phyloP scores from a whole-genome alignment of 2,329 filamentous ascomycete genomes.

The Ascochyta clinopodiicola region DNA sequence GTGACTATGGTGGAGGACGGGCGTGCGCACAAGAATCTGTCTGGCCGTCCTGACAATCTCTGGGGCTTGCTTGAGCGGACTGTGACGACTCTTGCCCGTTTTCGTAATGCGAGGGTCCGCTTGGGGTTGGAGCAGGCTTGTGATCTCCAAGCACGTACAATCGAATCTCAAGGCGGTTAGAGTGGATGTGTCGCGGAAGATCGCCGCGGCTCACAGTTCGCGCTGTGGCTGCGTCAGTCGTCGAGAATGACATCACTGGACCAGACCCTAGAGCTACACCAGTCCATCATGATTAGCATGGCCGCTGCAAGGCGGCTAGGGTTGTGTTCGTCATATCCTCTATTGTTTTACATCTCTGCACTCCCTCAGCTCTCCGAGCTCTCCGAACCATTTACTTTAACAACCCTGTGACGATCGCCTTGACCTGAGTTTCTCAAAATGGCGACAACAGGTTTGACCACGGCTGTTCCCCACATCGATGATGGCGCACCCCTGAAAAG shows the following conservation, averaged over 20 bases:
- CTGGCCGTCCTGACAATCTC: not conserved
- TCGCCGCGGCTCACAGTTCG: conserved; percentile 18
- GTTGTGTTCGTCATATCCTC: conserved; percentile 12
- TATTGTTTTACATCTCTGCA: conserved; percentile 6
- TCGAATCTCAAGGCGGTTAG: conserved; percentile 16
- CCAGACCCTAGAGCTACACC: conserved; percentile 17
- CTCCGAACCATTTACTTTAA: not conserved
- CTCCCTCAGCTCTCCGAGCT: not conserved
- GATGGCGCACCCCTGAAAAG: conserved; percentile 29
- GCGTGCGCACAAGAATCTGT: too few relatives aligned
- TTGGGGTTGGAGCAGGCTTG: conserved; percentile 14
- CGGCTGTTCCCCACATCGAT: conserved; percentile 30
- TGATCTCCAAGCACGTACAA: conserved; percentile 13
- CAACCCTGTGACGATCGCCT: conserved; percentile 15
- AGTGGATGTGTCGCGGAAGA: conserved; percentile 13
- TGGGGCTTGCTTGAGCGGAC: not conserved
- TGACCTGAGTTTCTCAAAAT: conserved; percentile 22
- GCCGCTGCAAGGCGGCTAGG: conserved; percentile 11
- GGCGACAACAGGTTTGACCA: conserved; percentile 34
- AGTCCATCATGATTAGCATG: conserved; percentile 19
- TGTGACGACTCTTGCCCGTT: conserved; percentile 5
- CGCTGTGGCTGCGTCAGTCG: conserved; percentile 14
- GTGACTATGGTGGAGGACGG: too few relatives aligned
- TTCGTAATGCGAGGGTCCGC: conserved; percentile 1
- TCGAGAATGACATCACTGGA: conserved; percentile 14